Evolutionary conservation across 768 basidiomycete genomes (phyloP).

Genomic region (Suillus clintonianus): DNA sequence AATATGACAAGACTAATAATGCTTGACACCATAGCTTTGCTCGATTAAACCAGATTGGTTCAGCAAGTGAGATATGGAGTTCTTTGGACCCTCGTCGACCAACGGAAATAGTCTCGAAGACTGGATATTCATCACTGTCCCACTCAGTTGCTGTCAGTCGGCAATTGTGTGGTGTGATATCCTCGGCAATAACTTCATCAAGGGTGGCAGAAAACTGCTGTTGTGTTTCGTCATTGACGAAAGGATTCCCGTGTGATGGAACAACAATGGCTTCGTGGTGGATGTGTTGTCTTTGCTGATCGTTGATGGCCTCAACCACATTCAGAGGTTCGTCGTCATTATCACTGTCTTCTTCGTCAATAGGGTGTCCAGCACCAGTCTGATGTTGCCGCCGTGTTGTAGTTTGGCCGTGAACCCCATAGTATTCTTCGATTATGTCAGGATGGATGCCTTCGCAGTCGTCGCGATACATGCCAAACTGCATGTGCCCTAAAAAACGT

Average conservation of each 20-base stretch:
- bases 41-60: constrained; percentile 9
- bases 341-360: constrained; percentile 5
- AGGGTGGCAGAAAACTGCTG: constrained; percentile 3
- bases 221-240: constrained; percentile 5
- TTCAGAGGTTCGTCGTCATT: neutral
- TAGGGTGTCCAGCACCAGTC: constrained; percentile 7
- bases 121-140: constrained; percentile 11
- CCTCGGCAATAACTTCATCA: neutral
- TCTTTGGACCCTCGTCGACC: constrained; percentile 5
- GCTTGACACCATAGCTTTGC: constrained; percentile 18
- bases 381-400: neutral
- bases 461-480: constrained; percentile 10
- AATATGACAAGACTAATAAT: neutral
- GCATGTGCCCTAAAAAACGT: constrained; percentile 12
- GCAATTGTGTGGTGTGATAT: constrained; percentile 12
- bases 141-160: constrained; percentile 17
- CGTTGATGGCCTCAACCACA: neutral
- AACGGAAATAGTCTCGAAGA: constrained; percentile 10
- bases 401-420: constrained; percentile 7
- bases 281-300: constrained; percentile 3
- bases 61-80: constrained; percentile 6
- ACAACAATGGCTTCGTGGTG: constrained; percentile 3
- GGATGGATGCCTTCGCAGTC: constrained; percentile 17
- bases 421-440: constrained; percentile 17
- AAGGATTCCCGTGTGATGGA: constrained; percentile 9